Evolutionary conservation across 441 rosid genomes (phyloP).

Genomic region (Brassica hybrid): DNA sequence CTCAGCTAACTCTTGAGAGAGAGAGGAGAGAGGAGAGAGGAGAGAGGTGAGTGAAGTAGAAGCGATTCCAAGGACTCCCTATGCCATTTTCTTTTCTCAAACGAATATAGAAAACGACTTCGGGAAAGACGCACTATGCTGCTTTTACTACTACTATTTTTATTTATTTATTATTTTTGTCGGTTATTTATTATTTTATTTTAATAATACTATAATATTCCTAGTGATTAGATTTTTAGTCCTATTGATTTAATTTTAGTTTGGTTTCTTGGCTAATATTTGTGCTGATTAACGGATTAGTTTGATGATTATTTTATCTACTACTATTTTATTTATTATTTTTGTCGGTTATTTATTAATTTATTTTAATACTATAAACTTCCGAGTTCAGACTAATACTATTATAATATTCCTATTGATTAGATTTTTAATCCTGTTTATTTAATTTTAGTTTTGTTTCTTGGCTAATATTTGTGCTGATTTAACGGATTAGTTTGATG

Average conservation of each 20-base stretch:
- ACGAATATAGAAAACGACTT: conserved; percentile 38
- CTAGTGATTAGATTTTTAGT: too few relatives aligned
- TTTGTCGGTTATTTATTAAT: neutral
- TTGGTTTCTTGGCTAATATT: too few relatives aligned
- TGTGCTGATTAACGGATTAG: too few relatives aligned
- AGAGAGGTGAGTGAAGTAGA: conserved; percentile 66
- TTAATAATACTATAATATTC: neutral
- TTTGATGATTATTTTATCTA: neutral
- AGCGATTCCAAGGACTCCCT: conserved; percentile 52
- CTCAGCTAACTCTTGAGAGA: conserved; percentile 41
- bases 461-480: too few relatives aligned
- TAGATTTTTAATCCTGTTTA: too few relatives aligned
- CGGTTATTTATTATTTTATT: neutral
- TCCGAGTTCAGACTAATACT: too few relatives aligned
- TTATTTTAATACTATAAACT: neutral
- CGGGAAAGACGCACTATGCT: conserved; percentile 40
- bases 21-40: conserved; percentile 26
- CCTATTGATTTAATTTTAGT: too few relatives aligned
- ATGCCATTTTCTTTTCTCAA: conserved; percentile 29
- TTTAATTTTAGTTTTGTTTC: too few relatives aligned
- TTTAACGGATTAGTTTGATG: neutral
- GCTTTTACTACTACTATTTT: neutral
- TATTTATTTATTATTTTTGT: neutral
- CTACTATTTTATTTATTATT: neutral
- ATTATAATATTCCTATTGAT: too few relatives aligned